Base-by-base conservation (phyloP, 2,329 filamentous ascomycete species). In the Cordyceps cateniannulata region DNA sequence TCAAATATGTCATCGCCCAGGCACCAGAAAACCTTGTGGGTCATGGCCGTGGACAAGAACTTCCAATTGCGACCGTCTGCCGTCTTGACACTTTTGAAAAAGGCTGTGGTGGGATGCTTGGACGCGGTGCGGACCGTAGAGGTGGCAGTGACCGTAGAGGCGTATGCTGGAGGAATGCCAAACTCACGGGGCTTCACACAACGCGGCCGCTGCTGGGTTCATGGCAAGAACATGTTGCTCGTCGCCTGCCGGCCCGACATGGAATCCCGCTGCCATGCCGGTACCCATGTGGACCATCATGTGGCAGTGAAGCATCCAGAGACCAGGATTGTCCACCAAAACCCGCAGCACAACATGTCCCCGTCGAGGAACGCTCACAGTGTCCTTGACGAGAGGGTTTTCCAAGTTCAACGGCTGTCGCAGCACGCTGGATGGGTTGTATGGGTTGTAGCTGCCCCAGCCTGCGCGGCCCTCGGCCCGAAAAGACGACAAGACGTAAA, bases 401-500 rank as follows among this genome's bases (percentile, higher is more conserved):
- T 59, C 61, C 47, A 66, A 45, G 32, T 66, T 65, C 48, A 64
- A 50, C 3, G 58, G 32, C 3, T 42, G 44, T 1, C 16, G 47
- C 14, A 61, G 56, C 4, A 58, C 49, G 3, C 58, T 59, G 12
- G 53, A 54, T 1, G 64, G 40, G 10, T 67, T 63, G 24, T 60
- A 68, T 4, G 69, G 66, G 38, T 69, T 69, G 48, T 68, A 69
- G 60, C 65, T 69, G 6, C 68, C 68, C 60, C 67, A 66, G 22
- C 68, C 64, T 20, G 29, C 56, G 3, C 64, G 63, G 10, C 64
- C 63, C 3, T 65, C 62, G n/a, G 65, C 63, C 12, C 63, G 45
- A 22, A 61, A 66, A 0, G 66, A 66, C 1, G 66, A 64, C 25
- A 73, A 54, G 8, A 80, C 73, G 62, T 81, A 78, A 69, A 85